Percentiles rank a stretch among this genome's conserved stretches.
Evolutionary conservation across 2,329 filamentous ascomycete species (phyloP).

Genomic region (Pseudogymnoascus sp.): DNA sequence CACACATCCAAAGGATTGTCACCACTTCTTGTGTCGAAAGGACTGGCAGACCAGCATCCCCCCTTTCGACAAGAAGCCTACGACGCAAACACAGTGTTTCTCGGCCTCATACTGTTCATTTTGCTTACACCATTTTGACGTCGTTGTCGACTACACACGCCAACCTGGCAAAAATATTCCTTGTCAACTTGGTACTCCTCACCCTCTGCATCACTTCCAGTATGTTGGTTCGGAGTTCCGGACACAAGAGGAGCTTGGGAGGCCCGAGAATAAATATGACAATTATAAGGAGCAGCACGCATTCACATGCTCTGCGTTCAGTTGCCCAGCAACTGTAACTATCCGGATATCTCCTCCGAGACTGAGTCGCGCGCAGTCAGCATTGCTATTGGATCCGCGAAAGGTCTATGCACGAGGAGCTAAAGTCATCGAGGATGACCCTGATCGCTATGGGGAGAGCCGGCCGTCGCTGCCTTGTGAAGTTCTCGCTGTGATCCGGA

Average conservation of each 20-base stretch:
- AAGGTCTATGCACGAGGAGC: conserved; percentile 45
- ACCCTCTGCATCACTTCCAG: conserved; percentile 55
- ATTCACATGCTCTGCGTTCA: conserved; percentile 51
- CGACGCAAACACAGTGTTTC: conserved; percentile 38
- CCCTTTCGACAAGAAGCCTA: conserved; percentile 30
- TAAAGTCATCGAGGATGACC: conserved; percentile 37
- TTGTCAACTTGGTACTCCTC: conserved; percentile 33
- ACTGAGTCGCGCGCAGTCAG: conserved; percentile 38
- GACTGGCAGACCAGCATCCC: conserved; percentile 41
- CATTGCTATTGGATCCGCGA: conserved; percentile 44
- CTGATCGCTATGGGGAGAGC: conserved; percentile 42
- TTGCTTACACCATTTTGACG: conserved; percentile 54
- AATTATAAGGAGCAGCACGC: conserved; percentile 32
- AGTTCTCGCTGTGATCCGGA: conserved; percentile 46
- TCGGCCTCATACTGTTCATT: conserved; percentile 51
- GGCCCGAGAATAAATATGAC: conserved; percentile 22
- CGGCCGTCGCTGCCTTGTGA: conserved; percentile 42
- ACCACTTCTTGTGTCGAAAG: conserved; percentile 52
- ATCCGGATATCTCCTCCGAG: conserved; percentile 45
- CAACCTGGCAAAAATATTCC: conserved; percentile 24
- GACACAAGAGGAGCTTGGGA: conserved; percentile 23
- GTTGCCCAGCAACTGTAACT: conserved; percentile 44
- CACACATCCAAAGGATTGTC: conserved; percentile 39
- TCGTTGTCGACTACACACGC: conserved; percentile 45
- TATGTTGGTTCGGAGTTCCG: conserved; percentile 30